Conservation (phyloP, 352 stramenopile genomes). For the Phytophthora crassamura region DNA sequence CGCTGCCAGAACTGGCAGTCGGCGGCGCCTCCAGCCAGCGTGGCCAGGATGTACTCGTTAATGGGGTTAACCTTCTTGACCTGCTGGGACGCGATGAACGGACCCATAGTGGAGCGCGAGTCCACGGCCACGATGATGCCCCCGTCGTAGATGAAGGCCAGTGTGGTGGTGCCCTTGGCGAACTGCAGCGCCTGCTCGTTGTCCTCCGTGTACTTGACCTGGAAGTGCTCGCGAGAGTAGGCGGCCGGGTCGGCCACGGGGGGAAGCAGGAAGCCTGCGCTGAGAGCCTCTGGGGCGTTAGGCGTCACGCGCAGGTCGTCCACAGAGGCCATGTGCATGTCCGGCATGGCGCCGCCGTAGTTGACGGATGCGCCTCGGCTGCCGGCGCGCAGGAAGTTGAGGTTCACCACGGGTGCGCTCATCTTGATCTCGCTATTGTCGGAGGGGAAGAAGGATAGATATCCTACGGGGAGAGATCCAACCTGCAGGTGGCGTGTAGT, state of each 20-base stretch:
- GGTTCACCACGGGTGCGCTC: constrained; percentile 59
- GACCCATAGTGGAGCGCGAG: constrained; percentile 98
- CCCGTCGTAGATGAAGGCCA: constrained; percentile 99
- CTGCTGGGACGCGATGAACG: constrained; percentile 98
- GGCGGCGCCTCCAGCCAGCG: constrained; percentile 98
- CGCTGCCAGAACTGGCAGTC: constrained; percentile 99
- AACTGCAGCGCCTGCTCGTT: constrained; percentile 97
- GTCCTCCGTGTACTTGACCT: constrained; percentile 97
- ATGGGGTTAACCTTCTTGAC: constrained; percentile 99
- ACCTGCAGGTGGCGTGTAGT: constrained; percentile 7
- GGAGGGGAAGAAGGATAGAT: constrained; percentile 3
- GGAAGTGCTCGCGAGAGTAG: constrained; percentile 97
- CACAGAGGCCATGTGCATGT: constrained; percentile 58
- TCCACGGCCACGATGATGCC: constrained; percentile 99
- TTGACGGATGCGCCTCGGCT: constrained; percentile 64
- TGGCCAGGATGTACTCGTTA: constrained; percentile 99
- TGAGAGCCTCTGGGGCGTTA: constrained; percentile 38
- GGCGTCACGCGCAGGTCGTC: constrained; percentile 42
- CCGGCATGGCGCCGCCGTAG: constrained; percentile 81
- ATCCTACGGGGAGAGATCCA: constrained; percentile 18
- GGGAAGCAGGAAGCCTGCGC: constrained; percentile 75
- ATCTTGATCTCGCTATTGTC: constrained; percentile 8
- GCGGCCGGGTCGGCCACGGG: constrained; percentile 90
- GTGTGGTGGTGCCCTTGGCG: constrained; percentile 99
- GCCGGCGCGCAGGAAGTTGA: constrained; percentile 77